Evolutionary conservation across 306 rosid genomes (phyloP).

Genomic region (Begonia masoniana): DNA sequence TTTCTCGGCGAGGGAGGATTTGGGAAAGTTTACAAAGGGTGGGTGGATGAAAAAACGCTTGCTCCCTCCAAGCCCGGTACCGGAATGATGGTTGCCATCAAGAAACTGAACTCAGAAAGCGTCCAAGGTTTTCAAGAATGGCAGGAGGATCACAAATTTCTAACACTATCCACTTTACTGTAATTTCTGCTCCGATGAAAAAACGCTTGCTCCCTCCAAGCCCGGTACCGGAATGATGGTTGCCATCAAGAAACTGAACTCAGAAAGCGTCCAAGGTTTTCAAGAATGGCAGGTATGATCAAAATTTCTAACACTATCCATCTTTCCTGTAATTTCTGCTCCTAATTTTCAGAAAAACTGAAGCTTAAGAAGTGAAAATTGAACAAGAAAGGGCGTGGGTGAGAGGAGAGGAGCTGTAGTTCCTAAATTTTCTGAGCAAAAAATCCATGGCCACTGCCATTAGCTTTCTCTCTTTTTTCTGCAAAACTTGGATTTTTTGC

Average conservation of each 20-base stretch:
- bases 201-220: slow-evolving; percentile 47
- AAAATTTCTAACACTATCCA: too few species aligned
- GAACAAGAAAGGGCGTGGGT: too few species aligned
- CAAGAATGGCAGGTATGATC: slow-evolving; percentile 70
- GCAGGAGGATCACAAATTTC: slow-evolving; percentile 29
- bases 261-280: slow-evolving; percentile 63
- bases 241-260: slow-evolving; percentile 64
- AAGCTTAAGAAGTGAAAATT: too few species aligned
- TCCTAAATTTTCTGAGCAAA: too few species aligned
- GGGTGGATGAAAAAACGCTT: slow-evolving; percentile 59
- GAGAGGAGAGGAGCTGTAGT: too few species aligned
- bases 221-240: too few species aligned
- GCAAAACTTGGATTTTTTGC: too few species aligned
- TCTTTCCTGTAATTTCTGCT: too few species aligned
- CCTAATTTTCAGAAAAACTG: too few species aligned
- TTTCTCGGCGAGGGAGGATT: slow-evolving; percentile 85
- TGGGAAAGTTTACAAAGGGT: slow-evolving; percentile 78
- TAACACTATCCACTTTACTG: too few species aligned
- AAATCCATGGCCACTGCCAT: too few species aligned
- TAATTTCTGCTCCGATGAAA: slow-evolving; percentile 21
- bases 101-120: slow-evolving; percentile 62
- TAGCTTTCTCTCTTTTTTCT: too few species aligned
- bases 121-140: slow-evolving; percentile 74
- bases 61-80: slow-evolving; percentile 40
- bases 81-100: slow-evolving; percentile 58